Base-by-base conservation (phyloP, 2,329 filamentous ascomycete genomes). In the Zymoseptoria ardabiliae region DNA sequence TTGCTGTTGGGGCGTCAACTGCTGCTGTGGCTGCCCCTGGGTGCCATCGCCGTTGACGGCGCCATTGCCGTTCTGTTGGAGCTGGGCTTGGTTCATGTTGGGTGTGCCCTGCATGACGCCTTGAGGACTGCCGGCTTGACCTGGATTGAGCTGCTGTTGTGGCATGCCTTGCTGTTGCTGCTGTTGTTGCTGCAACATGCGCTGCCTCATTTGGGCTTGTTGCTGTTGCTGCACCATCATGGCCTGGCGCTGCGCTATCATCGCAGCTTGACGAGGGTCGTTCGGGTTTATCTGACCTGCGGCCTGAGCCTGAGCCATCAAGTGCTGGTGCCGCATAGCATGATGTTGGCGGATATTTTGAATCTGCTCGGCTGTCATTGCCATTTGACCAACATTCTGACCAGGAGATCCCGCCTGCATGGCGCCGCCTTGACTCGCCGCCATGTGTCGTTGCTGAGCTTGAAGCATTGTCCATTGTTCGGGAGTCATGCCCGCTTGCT, bases 341-440 rank as follows among this genome's bases (percentile, higher is more conserved):
- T 73, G 66, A 17, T 71, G 69, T 56, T 74, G 71, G 54, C 71
- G 69, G 50, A 74, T 70, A 20, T 72, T 65, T 55, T 73, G 72
- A 25, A 73, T 67, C 30, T 71, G 69, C 58, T 69, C 64, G 2
- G 69, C 70, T 28, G 67, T 70, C 66, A 70, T 67, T 54, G 58
- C 60, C 35, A 45, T 41, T 55, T 48, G 28, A 28, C 56, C 53
- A 21, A 45, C 53, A 19, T 64, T 59, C 21, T 61, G 64, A 11
- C 58, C 61, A 35, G 59, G 63, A 23, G 60, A 58, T n/a, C 62
- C 64, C 10, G 52, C 53, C n/a, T 65, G 61, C 59, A 65, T 65
- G 60, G 45, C 57, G 11, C 55, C 57, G 4, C 53, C 55, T 20
- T 57, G 62, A 23, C 60, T 41, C 72, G 69, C 50, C 72, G 70